These are phyloP conservation scores for Boletus sp. DNA, from an alignment of 1,284 basidiomycete genomes.

Conservation along the genomic window DNA sequence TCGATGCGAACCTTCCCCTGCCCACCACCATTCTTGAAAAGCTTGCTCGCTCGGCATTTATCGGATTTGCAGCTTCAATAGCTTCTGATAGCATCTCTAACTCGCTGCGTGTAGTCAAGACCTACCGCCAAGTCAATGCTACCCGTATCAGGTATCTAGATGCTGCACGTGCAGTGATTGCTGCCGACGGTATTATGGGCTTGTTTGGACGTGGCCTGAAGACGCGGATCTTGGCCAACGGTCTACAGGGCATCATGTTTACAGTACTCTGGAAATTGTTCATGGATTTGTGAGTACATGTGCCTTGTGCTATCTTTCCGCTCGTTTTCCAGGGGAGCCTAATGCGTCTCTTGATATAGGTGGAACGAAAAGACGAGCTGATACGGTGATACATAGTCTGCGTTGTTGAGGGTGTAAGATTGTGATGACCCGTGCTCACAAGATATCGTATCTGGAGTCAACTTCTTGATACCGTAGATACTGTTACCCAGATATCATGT, in stretches of 20 bases:
- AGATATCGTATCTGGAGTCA: conserved; percentile 1
- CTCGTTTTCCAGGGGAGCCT: not conserved
- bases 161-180: conserved; percentile 64
- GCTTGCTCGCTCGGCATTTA: conserved; percentile 75
- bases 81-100: conserved; percentile 82
- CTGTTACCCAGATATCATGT: too few species aligned
- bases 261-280: conserved; percentile 83
- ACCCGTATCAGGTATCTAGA: conserved; percentile 70
- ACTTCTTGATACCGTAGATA: not conserved
- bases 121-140: conserved; percentile 85
- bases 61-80: conserved; percentile 81
- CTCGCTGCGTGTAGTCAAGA: conserved; percentile 87
- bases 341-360: conserved; percentile 18
- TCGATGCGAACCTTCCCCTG: conserved; percentile 58
- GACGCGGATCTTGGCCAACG: conserved; percentile 81
- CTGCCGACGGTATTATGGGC: conserved; percentile 59
- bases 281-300: conserved; percentile 65
- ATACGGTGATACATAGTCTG: not conserved
- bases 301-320: not conserved
- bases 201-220: conserved; percentile 80
- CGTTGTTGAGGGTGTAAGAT: not conserved
- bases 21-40: conserved; percentile 53
- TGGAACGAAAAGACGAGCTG: conserved; percentile 40
- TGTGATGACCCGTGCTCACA: not conserved
- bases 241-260: conserved; percentile 83